These are phyloP conservation scores for Sechiopsis laciniata DNA, from an alignment of 306 rosid species.

Conservation along the genomic window DNA sequence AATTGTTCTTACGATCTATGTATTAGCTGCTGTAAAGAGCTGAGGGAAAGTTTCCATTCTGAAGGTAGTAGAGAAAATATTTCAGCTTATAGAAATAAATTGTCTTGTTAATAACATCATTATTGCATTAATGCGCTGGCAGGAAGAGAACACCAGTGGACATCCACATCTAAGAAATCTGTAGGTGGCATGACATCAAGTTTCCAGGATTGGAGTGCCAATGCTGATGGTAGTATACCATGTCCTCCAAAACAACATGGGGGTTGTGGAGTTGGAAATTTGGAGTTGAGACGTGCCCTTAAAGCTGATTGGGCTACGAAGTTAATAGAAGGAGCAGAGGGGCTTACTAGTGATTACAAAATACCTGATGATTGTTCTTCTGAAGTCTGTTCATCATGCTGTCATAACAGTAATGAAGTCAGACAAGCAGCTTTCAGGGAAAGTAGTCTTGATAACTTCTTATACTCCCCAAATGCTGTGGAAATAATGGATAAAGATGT, in stretches of 20 bases:
- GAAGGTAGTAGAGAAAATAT: slow-evolving; percentile 29
- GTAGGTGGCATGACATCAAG: slow-evolving; percentile 1
- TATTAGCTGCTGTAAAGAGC: slow-evolving; percentile 48
- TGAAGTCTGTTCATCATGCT: slow-evolving; percentile 35
- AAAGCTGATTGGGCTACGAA: slow-evolving; percentile 31
- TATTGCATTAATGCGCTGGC: slow-evolving; percentile 8
- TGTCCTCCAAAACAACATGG: slow-evolving; percentile 42
- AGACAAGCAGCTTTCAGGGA: slow-evolving; percentile 36
- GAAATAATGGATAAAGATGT: slow-evolving; percentile 25
- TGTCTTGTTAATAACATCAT: slow-evolving; percentile 18
- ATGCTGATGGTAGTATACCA: slow-evolving; percentile 37
- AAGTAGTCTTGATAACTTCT: slow-evolving; percentile 28
- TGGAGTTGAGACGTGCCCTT: slow-evolving; percentile 33
- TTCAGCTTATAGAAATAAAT: slow-evolving; percentile 26
- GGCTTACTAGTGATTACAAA: slow-evolving; percentile 27
- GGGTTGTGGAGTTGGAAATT: slow-evolving; percentile 41
- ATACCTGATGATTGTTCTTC: slow-evolving; percentile 20
- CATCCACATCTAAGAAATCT: slow-evolving; percentile 18
- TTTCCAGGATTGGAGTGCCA: slow-evolving; percentile 34
- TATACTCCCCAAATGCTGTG: slow-evolving; percentile 34
- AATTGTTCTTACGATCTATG: slow-evolving; percentile 53
- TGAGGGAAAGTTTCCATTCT: slow-evolving; percentile 31
- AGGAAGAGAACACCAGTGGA: slow-evolving; percentile 23
- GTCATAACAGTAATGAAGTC: slow-evolving; percentile 26
- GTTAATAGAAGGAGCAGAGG: slow-evolving; percentile 31